phyloP scores from a whole-genome alignment of 2,329 filamentous ascomycete genomes.

The Stachybotrys chlorohalonatus region DNA sequence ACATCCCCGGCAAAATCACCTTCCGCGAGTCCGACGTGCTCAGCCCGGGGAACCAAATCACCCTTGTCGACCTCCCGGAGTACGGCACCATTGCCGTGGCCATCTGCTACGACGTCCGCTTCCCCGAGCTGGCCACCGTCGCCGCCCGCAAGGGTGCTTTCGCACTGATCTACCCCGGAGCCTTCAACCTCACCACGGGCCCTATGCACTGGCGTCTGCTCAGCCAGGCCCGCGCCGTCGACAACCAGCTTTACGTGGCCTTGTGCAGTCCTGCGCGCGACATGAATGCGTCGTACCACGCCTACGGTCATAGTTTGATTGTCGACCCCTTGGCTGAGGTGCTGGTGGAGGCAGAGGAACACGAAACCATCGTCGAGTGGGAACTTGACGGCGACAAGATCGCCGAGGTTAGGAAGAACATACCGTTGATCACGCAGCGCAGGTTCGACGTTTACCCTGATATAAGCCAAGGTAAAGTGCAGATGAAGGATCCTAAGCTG shows the following conservation, averaged over 20 bases:
- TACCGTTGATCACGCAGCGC: constrained; percentile 76
- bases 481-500: constrained; percentile 16
- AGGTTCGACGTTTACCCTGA: constrained; percentile 95
- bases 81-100: constrained; percentile 82
- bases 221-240: constrained; percentile 73
- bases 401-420: constrained; percentile 66
- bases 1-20: constrained; percentile 88
- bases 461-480: constrained; percentile 55
- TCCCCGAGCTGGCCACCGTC: constrained; percentile 86
- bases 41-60: constrained; percentile 74
- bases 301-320: constrained; percentile 86
- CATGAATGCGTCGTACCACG: constrained; percentile 67
- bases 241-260: constrained; percentile 91
- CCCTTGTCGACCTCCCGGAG: constrained; percentile 75
- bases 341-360: constrained; percentile 69
- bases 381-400: constrained; percentile 62
- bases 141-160: constrained; percentile 83
- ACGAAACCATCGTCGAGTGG: constrained; percentile 65
- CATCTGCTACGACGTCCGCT: constrained; percentile 97
- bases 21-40: constrained; percentile 90
- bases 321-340: constrained; percentile 81
- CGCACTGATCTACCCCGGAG: constrained; percentile 84
- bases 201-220: constrained; percentile 84
- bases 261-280: constrained; percentile 88
- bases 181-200: constrained; percentile 92